Evolutionary conservation across 441 rosid genomes (phyloP).

Genomic region (Daphne laureola): DNA sequence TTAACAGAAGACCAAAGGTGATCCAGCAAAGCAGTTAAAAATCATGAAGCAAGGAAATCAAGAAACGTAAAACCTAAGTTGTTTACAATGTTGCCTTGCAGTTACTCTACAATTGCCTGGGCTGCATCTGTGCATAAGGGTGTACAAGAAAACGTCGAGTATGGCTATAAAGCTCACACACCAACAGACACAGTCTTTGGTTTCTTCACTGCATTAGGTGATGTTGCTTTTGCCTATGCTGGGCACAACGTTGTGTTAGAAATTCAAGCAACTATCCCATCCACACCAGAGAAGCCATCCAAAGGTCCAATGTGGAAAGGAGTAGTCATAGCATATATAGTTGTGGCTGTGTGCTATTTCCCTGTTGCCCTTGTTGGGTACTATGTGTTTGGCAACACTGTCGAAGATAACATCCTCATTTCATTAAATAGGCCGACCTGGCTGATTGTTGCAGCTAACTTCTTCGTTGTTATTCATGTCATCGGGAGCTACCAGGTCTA

Average conservation of each 20-base stretch:
- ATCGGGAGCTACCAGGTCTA: slow-evolving; percentile 63
- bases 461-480: slow-evolving; percentile 55
- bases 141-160: slow-evolving; percentile 29
- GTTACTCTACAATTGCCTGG: slow-evolving; percentile 62
- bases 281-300: slow-evolving; percentile 50
- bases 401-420: slow-evolving; percentile 42
- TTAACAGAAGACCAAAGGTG: neutral
- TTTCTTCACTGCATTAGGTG: slow-evolving; percentile 46
- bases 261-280: slow-evolving; percentile 67
- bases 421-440: slow-evolving; percentile 45
- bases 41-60: no score
- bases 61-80: neutral
- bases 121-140: slow-evolving; percentile 35
- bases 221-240: slow-evolving; percentile 58
- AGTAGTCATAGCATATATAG: slow-evolving; percentile 37
- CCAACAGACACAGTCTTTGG: slow-evolving; percentile 31
- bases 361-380: slow-evolving; percentile 56
- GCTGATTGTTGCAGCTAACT: slow-evolving; percentile 50
- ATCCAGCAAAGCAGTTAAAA: neutral
- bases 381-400: slow-evolving; percentile 35
- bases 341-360: slow-evolving; percentile 59
- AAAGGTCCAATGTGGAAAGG: slow-evolving; percentile 68
- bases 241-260: slow-evolving; percentile 64
- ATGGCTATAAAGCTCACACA: slow-evolving; percentile 26
- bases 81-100: slow-evolving; percentile 12